A percentile compares a stretch with the other conserved stretches of the same genome.
phyloP scores from a whole-genome alignment of 2,329 filamentous ascomycete species.

The Paecilomyces niveus region DNA sequence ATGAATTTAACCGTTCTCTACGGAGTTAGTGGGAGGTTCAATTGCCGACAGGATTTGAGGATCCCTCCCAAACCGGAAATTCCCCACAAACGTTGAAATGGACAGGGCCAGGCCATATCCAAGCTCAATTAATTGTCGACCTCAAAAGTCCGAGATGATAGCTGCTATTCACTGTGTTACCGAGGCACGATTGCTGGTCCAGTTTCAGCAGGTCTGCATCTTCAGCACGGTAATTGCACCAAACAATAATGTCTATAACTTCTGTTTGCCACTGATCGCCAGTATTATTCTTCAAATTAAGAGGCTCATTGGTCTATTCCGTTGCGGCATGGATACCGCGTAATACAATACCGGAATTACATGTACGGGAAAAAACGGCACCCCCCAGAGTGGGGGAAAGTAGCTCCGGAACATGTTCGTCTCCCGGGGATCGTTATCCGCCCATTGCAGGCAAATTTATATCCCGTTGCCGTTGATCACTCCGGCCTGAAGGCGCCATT shows the following conservation, averaged over 20 bases:
- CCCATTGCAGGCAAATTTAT: not conserved
- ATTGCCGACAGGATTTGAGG: not conserved
- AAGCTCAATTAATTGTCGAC: not conserved
- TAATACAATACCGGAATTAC: not conserved
- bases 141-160: not conserved
- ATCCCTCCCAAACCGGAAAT: not conserved
- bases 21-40: not conserved
- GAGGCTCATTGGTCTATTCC: not conserved
- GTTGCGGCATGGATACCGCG: not conserved
- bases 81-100: not conserved
- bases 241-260: not conserved
- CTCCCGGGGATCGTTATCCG: not conserved
- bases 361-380: not conserved
- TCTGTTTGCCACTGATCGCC: not conserved
- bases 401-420: not conserved
- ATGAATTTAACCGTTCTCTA: not conserved
- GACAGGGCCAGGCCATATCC: not conserved
- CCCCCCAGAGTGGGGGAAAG: not conserved
- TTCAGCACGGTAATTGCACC: not conserved
- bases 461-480: not conserved
- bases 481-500: not conserved
- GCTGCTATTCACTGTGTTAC: not conserved
- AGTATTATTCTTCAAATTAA: not conserved
- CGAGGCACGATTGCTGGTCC: no score
- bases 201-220: not conserved